Evolutionary conservation across 257 asterid genomes (phyloP).

Genomic region (Primulina tabacum): DNA sequence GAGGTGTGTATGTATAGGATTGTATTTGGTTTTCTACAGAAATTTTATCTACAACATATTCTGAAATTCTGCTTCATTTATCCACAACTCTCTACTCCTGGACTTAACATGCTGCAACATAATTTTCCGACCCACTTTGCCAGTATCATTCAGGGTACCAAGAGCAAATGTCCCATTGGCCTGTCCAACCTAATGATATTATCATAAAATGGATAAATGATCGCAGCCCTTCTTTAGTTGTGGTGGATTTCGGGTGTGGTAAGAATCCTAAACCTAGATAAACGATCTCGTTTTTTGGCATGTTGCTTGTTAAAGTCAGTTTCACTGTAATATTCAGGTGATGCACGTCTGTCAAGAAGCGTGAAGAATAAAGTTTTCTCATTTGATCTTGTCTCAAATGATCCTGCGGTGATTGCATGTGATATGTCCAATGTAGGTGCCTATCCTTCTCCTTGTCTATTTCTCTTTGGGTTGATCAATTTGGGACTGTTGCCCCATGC

Average conservation of each 20-base stretch:
- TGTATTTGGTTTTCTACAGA: neutral
- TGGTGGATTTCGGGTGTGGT: constrained; percentile 98
- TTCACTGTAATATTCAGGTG: constrained; percentile 51
- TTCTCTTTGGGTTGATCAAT: neutral
- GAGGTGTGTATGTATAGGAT: neutral
- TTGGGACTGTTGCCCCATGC: neutral
- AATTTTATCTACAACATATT: constrained; percentile 1
- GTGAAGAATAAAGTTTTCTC: constrained; percentile 88
- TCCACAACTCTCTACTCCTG: neutral
- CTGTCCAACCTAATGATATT: constrained; percentile 72
- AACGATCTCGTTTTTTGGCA: constrained; percentile 13
- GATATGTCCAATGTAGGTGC: constrained; percentile 83
- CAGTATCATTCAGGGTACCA: constrained; percentile 98
- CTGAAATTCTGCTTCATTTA: neutral
- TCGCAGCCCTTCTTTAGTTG: constrained; percentile 56
- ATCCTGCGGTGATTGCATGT: constrained; percentile 85
- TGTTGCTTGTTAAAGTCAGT: neutral
- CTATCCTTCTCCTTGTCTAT: constrained; percentile 3
- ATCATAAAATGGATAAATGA: constrained; percentile 75
- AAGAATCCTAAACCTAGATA: constrained; percentile 28
- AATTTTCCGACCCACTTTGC: constrained; percentile 30
- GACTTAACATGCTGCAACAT: constrained; percentile 16
- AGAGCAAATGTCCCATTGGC: constrained; percentile 93
- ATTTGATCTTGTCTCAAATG: constrained; percentile 75
- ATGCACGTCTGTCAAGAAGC: constrained; percentile 73